These are phyloP conservation scores for Peronosclerospora sorghi DNA, from an alignment of 352 stramenopile species.

Conservation along the genomic window DNA sequence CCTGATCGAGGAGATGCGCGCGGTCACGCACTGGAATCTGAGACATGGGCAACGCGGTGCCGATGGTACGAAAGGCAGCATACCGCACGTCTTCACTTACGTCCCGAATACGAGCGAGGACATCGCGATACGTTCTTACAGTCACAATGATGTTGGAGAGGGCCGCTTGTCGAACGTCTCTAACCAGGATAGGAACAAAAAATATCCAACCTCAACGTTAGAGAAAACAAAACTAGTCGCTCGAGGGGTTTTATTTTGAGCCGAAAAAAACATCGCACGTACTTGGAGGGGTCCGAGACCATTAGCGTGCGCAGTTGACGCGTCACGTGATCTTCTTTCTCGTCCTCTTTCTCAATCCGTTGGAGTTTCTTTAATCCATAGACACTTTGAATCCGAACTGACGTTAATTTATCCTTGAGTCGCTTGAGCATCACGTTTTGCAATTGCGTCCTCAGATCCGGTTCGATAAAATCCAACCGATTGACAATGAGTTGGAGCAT, in stretches of 20 bases:
- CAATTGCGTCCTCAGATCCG: conserved; percentile 27
- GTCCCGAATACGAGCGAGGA: conserved; percentile 73
- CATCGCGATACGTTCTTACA: conserved; percentile 28
- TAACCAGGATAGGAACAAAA: conserved; percentile 11
- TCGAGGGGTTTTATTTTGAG: too few relatives aligned
- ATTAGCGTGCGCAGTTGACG: conserved; percentile 43
- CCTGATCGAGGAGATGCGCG: conserved; percentile 62
- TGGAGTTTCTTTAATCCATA: conserved; percentile 55
- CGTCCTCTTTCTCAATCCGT: conserved; percentile 17
- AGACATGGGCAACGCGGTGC: conserved; percentile 28
- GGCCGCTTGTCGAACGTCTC: conserved; percentile 59
- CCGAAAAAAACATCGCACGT: conserved; percentile 4
- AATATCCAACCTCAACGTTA: background rate
- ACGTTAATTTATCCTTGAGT: conserved; percentile 50
- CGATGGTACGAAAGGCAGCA: conserved; percentile 45
- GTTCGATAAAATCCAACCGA: conserved; percentile 36
- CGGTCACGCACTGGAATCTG: conserved; percentile 59
- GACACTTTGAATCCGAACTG: conserved; percentile 48
- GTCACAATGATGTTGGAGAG: conserved; percentile 40
- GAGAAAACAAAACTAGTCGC: background rate
- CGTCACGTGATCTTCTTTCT: conserved; percentile 32
- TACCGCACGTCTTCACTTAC: conserved; percentile 53
- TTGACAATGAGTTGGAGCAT: conserved; percentile 54
- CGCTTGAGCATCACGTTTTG: conserved; percentile 32
- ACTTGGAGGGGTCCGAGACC: conserved; percentile 66